Evolutionary conservation across 805 yeast species (phyloP), one percentile per base, ranked within the genome.

Genomic region (Wickerhamiella spandovensis): DNA sequence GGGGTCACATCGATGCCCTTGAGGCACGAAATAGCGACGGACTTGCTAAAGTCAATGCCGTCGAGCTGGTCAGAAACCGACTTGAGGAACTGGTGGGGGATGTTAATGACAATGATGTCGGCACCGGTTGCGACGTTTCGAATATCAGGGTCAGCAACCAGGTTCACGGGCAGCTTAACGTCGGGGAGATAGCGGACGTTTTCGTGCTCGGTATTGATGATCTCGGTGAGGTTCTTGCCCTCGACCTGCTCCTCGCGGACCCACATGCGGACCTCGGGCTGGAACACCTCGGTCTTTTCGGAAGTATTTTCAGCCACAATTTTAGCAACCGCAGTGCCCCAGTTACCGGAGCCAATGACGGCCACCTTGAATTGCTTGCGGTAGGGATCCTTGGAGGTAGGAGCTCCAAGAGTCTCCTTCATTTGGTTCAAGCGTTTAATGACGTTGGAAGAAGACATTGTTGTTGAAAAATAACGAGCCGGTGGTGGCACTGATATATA

Each of bases 291-390:
- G 39, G 89, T 81, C 67, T 86, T 77, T 55, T 77, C 77, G 18
- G 73, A 74, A 43, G 89, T 73, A 67, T 88, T 89, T 68, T 92
- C 97, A 38, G 97, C 88, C 24, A 88, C 81, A 44, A 90, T 87
- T 67, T 92, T 90, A 55, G 97, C 97, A 50, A 92, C 88, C 18
- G 97, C 90, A 38, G 96, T 87, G 56, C 98, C 98, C 84, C 98
- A 90, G 70, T 90, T 90, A 65, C 97, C 98, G 28, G 97, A 88
- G 42, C 98, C 98, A 56, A 92, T 81, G 50, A 88, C 86, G 41
- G 88, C 73, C 43, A 82, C 74, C 61, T 72, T 76, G 69, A 72
- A 79, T 48, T 57, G 53, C 56, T 58, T 58, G 46, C 47, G 24
- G 53, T 56, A 57, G 4, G 49, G 32, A 35, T 50, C 48, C 3